Percentiles rank a stretch among this genome's conserved stretches.
phyloP scores from a whole-genome alignment of 768 basidiomycete species.

The Sarcodon aspratus region DNA sequence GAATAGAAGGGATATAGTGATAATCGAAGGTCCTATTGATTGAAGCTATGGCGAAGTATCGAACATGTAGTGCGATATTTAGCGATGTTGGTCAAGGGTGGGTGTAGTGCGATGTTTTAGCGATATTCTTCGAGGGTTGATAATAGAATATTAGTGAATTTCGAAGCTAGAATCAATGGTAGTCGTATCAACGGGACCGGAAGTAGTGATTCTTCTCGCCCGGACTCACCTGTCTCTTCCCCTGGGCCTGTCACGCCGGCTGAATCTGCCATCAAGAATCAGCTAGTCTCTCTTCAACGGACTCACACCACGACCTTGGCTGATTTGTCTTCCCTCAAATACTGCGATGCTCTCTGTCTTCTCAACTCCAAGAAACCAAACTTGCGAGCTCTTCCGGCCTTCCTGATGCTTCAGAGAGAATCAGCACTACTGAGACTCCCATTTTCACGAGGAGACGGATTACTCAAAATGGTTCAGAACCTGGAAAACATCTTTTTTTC shows the following conservation, averaged over 20 bases:
- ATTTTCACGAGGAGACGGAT: too few species aligned
- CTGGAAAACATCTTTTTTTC: constrained; percentile 70
- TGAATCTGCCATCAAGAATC: constrained; percentile 37
- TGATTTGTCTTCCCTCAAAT: constrained; percentile 78
- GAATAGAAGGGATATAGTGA: too few species aligned
- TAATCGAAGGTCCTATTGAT: too few species aligned
- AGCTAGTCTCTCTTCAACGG: constrained; percentile 68
- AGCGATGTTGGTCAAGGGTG: too few species aligned
- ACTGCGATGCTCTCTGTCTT: constrained; percentile 82
- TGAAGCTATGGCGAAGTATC: too few species aligned
- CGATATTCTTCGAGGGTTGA: too few species aligned
- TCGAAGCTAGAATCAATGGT: too few species aligned
- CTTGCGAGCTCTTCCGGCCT: constrained; percentile 33
- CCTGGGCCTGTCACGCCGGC: constrained; percentile 11
- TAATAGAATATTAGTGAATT: too few species aligned
- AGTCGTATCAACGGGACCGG: constrained; percentile 12
- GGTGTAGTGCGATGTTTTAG: too few species aligned
- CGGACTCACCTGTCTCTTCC: constrained; percentile 13
- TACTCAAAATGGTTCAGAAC: too few species aligned
- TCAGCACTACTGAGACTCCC: constrained; percentile 29
- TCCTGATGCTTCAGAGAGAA: constrained; percentile 29
- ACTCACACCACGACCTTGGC: constrained; percentile 71
- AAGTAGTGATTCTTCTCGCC: constrained; percentile 16
- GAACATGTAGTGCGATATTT: too few species aligned
- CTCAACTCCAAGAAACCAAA: constrained; percentile 84